Conservation (phyloP, 208 protist species). For the Wallacemonas rigidus region DNA sequence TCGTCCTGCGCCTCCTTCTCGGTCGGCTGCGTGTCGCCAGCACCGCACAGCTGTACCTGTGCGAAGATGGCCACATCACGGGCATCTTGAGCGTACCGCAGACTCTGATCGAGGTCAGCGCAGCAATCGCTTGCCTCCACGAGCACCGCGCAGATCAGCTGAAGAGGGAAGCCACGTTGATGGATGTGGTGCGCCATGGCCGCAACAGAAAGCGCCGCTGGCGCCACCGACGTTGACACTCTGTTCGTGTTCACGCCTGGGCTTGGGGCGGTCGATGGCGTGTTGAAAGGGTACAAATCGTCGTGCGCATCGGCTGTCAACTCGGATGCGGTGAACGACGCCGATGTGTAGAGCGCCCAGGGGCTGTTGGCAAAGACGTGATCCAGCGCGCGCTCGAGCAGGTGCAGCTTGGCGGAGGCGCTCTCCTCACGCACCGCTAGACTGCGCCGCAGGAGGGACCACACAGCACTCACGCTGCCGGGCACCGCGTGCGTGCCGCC, state of each 20-base stretch:
- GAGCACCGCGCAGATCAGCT: conserved; percentile 46
- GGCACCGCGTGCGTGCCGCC: not conserved
- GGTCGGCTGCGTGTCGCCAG: not conserved
- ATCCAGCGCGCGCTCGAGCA: conserved; percentile 47
- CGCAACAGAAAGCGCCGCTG: conserved; percentile 16
- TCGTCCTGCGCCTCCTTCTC: not conserved
- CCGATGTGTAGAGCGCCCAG: conserved; percentile 2
- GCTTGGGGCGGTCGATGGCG: not conserved
- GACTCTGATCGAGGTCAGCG: conserved; percentile 45
- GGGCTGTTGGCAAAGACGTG: conserved; percentile 2
- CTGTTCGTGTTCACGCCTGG: too few species aligned
- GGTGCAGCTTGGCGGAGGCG: conserved; percentile 36
- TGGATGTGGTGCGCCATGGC: conserved; percentile 16
- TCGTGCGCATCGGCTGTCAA: not conserved
- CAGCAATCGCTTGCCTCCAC: conserved; percentile 53
- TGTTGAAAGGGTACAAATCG: not conserved
- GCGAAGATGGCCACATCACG: conserved; percentile 30
- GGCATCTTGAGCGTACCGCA: conserved; percentile 44
- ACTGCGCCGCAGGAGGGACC: conserved; percentile 33
- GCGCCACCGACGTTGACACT: not conserved
- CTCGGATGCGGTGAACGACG: not conserved
- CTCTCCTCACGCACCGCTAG: conserved; percentile 34
- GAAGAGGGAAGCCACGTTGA: conserved; percentile 28
- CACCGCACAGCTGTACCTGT: conserved; percentile 17
- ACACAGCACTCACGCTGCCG: conserved; percentile 6